Base-by-base conservation (phyloP, 2,329 filamentous ascomycete genomes). In the Pseudocercospora pini-densiflorae region DNA sequence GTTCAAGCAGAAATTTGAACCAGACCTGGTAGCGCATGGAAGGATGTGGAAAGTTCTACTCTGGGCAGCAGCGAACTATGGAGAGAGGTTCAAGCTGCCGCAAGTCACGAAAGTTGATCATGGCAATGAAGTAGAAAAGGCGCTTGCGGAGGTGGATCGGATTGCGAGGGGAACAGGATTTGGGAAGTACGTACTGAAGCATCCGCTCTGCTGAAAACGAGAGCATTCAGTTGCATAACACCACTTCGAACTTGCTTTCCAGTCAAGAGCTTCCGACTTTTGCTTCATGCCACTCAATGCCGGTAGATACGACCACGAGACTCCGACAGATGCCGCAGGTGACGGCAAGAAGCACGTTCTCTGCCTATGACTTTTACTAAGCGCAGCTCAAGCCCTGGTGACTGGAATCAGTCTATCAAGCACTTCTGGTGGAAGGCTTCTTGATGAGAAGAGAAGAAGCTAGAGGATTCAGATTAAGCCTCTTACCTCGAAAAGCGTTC, bases 171-270 rank as follows among this genome's bases (percentile, higher is more conserved):
- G 54, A 31, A 27, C 54, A 31, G 54, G 54, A n/a, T 57, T 57
- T 31, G 54, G 54, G 27, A 57, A 57, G 54, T 33, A 57, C 19
- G 54, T 57, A 6, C 21, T 57, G 21, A 57, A 57, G 54, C 54
- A 57, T 33, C 54, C 54, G n/a, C 54, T 57, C 27, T 29, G 19
- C 4, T 16, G 40, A 45, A 12, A 16, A n/a, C 40, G 19, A 6
- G 19, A 16, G 5, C 5, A 12, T 45, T 16, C 40, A 16, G 40
- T 45, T 19, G 40, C 40, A 45, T 45, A 9, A 45, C 40, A 5
- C 40, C 12, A 16, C 6, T 31, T 31, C 29, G 29, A 31, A 31
- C 29, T 8, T 31, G 29, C 29, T 7, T 9, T 9, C 29, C 29
- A 31, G 3, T 31, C 6, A 31, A 9, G 29, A 31, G 29, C 29